phyloP scores from a whole-genome alignment of 2,329 filamentous ascomycete species.

The Cryphonectria parasitica region DNA sequence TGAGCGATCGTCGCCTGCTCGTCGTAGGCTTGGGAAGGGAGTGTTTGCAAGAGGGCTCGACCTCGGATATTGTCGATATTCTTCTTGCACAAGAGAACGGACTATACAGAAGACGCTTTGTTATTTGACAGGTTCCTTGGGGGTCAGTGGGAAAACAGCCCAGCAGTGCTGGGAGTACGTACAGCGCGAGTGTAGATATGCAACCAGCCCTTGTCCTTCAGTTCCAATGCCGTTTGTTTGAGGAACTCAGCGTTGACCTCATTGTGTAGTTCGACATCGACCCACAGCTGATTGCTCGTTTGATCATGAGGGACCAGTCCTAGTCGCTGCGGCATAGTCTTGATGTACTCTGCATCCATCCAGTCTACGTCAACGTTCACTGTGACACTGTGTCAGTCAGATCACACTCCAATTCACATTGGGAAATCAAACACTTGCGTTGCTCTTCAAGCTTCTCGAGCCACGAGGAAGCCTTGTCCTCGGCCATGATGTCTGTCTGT shows the following conservation, averaged over 20 bases:
- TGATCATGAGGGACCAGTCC: slow-evolving; percentile 49
- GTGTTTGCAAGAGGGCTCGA: slow-evolving; percentile 53
- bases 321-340: slow-evolving; percentile 41
- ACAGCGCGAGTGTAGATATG: slow-evolving; percentile 53
- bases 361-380: slow-evolving; percentile 57
- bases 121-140: background rate
- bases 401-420: too few species aligned
- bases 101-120: slow-evolving; percentile 32
- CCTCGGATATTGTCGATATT: slow-evolving; percentile 51
- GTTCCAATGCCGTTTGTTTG: slow-evolving; percentile 45
- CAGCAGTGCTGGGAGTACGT: background rate
- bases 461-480: slow-evolving; percentile 40
- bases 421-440: slow-evolving; percentile 35
- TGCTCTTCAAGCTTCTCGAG: slow-evolving; percentile 49
- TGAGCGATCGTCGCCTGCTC: slow-evolving; percentile 49
- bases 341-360: slow-evolving; percentile 55
- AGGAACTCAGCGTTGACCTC: slow-evolving; percentile 49
- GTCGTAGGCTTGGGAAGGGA: slow-evolving; percentile 51
- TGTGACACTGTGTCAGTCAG: slow-evolving; percentile 31
- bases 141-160: too few species aligned
- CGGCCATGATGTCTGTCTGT: slow-evolving; percentile 38
- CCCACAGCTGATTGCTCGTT: slow-evolving; percentile 55
- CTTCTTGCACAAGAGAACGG: slow-evolving; percentile 51
- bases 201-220: slow-evolving; percentile 49
- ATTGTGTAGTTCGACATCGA: slow-evolving; percentile 50